Evolutionary conservation across 345 rosid species (phyloP).

Genomic region (Dipteronia sinensis): DNA sequence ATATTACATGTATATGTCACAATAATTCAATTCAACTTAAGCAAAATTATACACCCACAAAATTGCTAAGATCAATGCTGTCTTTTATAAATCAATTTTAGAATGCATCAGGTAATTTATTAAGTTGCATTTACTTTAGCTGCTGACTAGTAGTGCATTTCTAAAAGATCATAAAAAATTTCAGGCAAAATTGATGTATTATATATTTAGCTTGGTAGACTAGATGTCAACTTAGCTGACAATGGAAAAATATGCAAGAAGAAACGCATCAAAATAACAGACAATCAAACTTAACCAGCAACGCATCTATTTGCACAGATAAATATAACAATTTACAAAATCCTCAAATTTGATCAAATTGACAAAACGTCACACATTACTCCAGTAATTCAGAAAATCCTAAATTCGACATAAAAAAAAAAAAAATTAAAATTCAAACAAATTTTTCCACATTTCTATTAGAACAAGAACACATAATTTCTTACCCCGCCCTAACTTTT

Average conservation of each 20-base stretch:
- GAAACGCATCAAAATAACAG: not conserved
- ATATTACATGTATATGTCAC: not conserved
- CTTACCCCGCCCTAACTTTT: constrained; percentile 1
- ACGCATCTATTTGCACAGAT: not conserved
- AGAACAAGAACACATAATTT: not conserved
- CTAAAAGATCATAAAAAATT: not conserved
- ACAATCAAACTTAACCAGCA: not conserved
- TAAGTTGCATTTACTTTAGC: not conserved
- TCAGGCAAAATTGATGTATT: not conserved
- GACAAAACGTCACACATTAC: not conserved
- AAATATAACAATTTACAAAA: not conserved
- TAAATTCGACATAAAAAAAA: not conserved
- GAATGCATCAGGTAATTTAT: not conserved
- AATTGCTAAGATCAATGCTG: not conserved
- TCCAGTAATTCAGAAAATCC: not conserved
- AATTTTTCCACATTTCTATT: not conserved
- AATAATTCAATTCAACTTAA: not conserved
- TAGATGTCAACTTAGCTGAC: not conserved
- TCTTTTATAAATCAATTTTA: not conserved
- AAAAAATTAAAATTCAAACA: not conserved
- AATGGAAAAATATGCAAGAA: not conserved
- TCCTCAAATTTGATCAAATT: not conserved
- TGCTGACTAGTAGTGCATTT: not conserved
- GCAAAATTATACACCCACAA: not conserved
- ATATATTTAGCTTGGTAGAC: not conserved